These are phyloP conservation scores for Colletotrichum sublineola DNA, from an alignment of 2,329 filamentous ascomycete genomes.

Conservation along the genomic window DNA sequence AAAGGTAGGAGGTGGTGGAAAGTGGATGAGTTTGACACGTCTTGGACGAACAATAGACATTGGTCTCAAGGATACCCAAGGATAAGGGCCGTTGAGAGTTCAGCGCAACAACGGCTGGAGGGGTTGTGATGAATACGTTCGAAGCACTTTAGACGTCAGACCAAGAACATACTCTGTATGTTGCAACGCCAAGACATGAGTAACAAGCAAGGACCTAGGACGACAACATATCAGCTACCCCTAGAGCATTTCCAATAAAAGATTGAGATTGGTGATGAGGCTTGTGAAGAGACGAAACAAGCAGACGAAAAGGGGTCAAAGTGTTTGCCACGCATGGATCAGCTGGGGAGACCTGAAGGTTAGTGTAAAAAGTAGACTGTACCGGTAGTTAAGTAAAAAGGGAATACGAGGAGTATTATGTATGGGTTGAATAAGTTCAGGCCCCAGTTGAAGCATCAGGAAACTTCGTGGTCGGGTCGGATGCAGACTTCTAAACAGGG, in stretches of 20 bases:
- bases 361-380: not conserved
- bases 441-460: constrained; percentile 21
- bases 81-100: constrained; percentile 14
- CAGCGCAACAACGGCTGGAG: constrained; percentile 16
- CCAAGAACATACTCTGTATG: constrained; percentile 23
- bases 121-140: constrained; percentile 34
- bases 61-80: constrained; percentile 5
- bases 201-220: constrained; percentile 21
- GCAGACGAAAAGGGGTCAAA: constrained; percentile 30
- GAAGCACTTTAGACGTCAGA: constrained; percentile 35
- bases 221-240: not conserved
- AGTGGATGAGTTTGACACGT: not conserved
- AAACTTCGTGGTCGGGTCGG: not conserved
- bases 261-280: constrained; percentile 12
- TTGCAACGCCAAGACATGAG: constrained; percentile 29
- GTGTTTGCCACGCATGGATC: constrained; percentile 6
- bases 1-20: constrained; percentile 5
- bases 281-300: constrained; percentile 11
- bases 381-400: no score
- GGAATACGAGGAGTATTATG: not conserved
- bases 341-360: constrained; percentile 13
- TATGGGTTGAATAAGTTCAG: constrained; percentile 9
- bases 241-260: constrained; percentile 15
- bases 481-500: constrained; percentile 20
- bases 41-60: constrained; percentile 19